A percentile compares a stretch with the other conserved stretches of the same genome.
Conservation (phyloP, 257 asterid species). For the Voacanga thouarsii region DNA sequence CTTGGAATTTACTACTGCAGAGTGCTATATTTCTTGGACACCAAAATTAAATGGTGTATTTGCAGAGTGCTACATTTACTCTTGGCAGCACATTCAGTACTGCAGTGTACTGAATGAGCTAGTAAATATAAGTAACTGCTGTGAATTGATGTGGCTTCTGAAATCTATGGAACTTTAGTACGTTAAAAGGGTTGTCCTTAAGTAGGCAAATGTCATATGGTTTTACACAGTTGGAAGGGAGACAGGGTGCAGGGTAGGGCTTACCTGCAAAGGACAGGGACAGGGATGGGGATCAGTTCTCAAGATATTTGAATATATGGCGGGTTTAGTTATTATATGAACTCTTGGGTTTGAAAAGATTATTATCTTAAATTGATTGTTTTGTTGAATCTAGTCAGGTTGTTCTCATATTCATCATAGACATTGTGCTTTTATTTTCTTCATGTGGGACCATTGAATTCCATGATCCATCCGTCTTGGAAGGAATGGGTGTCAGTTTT, state of each 20-base stretch:
- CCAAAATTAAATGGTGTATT: no score
- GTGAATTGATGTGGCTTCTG: background rate
- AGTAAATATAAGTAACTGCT: background rate
- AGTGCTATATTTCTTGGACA: background rate
- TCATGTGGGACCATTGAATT: background rate
- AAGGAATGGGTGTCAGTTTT: background rate
- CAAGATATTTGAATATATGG: background rate
- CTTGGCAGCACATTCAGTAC: background rate
- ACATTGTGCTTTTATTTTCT: background rate
- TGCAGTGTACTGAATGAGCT: background rate
- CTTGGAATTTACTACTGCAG: background rate
- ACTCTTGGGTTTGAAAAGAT: background rate
- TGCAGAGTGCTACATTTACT: background rate
- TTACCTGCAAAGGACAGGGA: background rate
- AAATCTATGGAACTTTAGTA: background rate
- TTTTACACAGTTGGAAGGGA: background rate
- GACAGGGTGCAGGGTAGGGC: background rate
- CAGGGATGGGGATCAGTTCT: background rate
- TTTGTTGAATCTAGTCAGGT: background rate
- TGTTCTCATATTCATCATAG: background rate
- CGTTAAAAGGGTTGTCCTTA: background rate
- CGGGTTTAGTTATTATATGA: background rate
- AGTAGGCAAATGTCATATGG: background rate
- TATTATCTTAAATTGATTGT: background rate
- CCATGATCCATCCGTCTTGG: background rate